Percentiles rank a stretch among this genome's conserved stretches.
Conservation (phyloP, 257 asterid species). For the Solanum piurae region DNA sequence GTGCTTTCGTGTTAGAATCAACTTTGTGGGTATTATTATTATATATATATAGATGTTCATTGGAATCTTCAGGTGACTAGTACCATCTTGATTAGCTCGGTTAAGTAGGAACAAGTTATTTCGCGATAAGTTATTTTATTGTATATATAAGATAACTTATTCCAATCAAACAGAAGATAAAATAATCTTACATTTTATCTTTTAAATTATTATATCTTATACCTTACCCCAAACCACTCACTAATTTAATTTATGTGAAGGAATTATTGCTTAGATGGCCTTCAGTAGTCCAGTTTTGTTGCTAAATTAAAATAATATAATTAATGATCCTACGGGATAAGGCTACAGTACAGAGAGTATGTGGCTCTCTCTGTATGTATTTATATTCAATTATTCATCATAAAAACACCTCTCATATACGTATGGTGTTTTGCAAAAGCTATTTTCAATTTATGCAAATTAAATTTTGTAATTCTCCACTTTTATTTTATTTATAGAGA, state of each 20-base stretch:
- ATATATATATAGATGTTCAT: no score
- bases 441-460: background rate
- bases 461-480: background rate
- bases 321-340: no score
- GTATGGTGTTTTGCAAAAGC: background rate
- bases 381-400: background rate
- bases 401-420: background rate
- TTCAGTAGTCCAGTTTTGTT: background rate
- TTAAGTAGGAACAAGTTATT: no score
- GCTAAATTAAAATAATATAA: background rate
- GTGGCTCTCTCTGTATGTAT: background rate
- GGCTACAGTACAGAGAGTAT: no score
- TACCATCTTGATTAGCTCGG: no score
- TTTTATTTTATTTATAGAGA: background rate
- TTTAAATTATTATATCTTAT: no score
- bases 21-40: background rate
- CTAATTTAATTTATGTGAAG: no score
- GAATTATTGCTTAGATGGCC: background rate
- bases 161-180: no score
- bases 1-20: background rate
- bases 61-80: background rate
- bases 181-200: no score
- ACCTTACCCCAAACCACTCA: no score
- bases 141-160: no score
- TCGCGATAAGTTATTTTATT: accelerated